Conservation (phyloP, 495 filamentous ascomycete species). For the Penicillium mononematosum region DNA sequence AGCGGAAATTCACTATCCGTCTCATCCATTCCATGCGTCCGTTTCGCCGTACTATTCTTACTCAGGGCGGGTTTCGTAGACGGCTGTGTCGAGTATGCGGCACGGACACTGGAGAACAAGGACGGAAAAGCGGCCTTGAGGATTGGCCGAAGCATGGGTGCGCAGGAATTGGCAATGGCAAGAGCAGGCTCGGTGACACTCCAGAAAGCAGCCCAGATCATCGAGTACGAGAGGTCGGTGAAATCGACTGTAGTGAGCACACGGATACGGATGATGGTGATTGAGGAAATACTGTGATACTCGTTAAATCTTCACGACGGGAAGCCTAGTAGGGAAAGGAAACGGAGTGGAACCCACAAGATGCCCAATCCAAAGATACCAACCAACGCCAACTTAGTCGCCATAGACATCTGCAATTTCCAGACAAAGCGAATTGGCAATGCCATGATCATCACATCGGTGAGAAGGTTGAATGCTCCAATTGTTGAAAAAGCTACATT, state of each 20-base stretch:
- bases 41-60: slow-evolving; percentile 13
- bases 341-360: slow-evolving; percentile 12
- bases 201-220: slow-evolving; percentile 32
- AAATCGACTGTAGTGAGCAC: slow-evolving; percentile 26
- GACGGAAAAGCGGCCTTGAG: slow-evolving; percentile 18
- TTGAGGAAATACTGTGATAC: slow-evolving; percentile 23
- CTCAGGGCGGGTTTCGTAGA: slow-evolving; percentile 5
- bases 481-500: slow-evolving; percentile 29
- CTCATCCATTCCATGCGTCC: slow-evolving; percentile 19
- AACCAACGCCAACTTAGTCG: slow-evolving; percentile 23
- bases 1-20: slow-evolving; percentile 21
- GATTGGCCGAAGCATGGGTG: slow-evolving; percentile 29
- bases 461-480: slow-evolving; percentile 35
- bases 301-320: not conserved
- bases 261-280: slow-evolving; percentile 26
- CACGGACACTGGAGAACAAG: slow-evolving; percentile 18
- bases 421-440: slow-evolving; percentile 44
- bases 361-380: slow-evolving; percentile 22
- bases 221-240: slow-evolving; percentile 22
- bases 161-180: slow-evolving; percentile 22
- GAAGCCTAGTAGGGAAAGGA: not conserved
- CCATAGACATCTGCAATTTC: slow-evolving; percentile 31
- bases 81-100: slow-evolving; percentile 15
- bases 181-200: slow-evolving; percentile 26
- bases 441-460: slow-evolving; percentile 43